Percentiles rank a stretch among this genome's conserved stretches.
These are phyloP conservation scores for Verticillium albo-atrum DNA, from an alignment of 2,329 filamentous ascomycete genomes.

Conservation along the genomic window DNA sequence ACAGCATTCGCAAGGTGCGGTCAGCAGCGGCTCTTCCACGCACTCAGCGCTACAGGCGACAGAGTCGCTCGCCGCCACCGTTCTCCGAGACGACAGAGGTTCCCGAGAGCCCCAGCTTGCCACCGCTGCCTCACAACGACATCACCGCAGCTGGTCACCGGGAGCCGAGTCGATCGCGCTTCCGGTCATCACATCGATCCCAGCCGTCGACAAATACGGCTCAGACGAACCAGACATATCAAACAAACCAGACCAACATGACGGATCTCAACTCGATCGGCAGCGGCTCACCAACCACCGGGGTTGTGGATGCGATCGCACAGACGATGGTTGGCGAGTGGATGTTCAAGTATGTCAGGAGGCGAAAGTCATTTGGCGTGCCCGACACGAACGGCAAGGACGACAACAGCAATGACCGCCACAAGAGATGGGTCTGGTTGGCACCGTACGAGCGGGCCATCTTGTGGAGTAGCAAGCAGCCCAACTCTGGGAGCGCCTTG, in stretches of 20 bases:
- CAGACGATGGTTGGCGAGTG: slow-evolving; percentile 98
- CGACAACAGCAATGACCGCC: slow-evolving; percentile 70
- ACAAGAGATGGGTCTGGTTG: slow-evolving; percentile 98
- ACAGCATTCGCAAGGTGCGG: slow-evolving; percentile 75
- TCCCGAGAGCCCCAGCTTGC: slow-evolving; percentile 66
- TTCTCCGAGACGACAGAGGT: slow-evolving; percentile 64
- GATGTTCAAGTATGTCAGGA: slow-evolving; percentile 89
- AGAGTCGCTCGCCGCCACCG: slow-evolving; percentile 59
- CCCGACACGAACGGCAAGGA: slow-evolving; percentile 60
- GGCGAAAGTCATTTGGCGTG: slow-evolving; percentile 87
- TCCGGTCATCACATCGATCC: slow-evolving; percentile 42
- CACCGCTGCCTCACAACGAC: slow-evolving; percentile 69
- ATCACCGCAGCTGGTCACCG: slow-evolving; percentile 57
- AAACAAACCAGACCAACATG: slow-evolving; percentile 31
- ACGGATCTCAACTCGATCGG: slow-evolving; percentile 44
- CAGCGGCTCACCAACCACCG: slow-evolving; percentile 57
- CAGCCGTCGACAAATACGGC: slow-evolving; percentile 57
- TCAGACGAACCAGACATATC: slow-evolving; percentile 33
- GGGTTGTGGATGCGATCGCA: slow-evolving; percentile 92
- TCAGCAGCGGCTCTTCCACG: slow-evolving; percentile 72
- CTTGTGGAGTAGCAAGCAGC: slow-evolving; percentile 98
- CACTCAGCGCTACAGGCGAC: slow-evolving; percentile 43
- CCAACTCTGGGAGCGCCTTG: slow-evolving; percentile 78
- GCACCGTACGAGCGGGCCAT: slow-evolving; percentile 94
- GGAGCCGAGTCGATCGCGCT: slow-evolving; percentile 33